phyloP scores from a whole-genome alignment of 1,139 yeast genomes.

The Magnusiomyces ingens region DNA sequence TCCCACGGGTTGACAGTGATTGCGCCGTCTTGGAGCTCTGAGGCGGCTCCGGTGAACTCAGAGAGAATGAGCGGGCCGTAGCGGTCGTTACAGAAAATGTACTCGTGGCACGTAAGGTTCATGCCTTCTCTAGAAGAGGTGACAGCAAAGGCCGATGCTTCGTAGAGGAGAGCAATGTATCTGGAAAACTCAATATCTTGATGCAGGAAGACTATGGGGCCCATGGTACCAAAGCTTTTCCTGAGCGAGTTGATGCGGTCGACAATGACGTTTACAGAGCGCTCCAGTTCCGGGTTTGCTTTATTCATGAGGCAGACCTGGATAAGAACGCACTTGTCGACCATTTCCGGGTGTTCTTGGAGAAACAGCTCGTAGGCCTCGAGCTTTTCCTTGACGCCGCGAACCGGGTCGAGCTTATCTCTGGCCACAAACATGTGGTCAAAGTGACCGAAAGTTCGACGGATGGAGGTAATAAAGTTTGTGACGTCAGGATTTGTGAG shows the following conservation, averaged over 20 bases:
- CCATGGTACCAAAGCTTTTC: constrained; percentile 50
- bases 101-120: constrained; percentile 94
- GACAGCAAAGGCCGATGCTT: constrained; percentile 82
- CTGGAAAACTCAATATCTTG: constrained; percentile 87
- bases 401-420: constrained; percentile 78
- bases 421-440: constrained; percentile 66
- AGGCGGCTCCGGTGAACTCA: constrained; percentile 93
- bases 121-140: constrained; percentile 94
- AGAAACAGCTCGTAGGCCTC: constrained; percentile 81
- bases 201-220: constrained; percentile 77
- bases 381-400: constrained; percentile 85
- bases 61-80: constrained; percentile 81
- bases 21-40: constrained; percentile 47
- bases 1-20: constrained; percentile 90
- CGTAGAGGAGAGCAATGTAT: constrained; percentile 75
- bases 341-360: constrained; percentile 59
- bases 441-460: too few relatives aligned
- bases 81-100: constrained; percentile 65
- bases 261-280: constrained; percentile 69
- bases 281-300: constrained; percentile 44
- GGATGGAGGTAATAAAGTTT: too few relatives aligned
- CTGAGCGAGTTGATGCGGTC: constrained; percentile 79
- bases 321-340: constrained; percentile 65
- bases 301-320: constrained; percentile 68
- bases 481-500: too few relatives aligned